Base-by-base conservation (phyloP, 495 filamentous ascomycete genomes). In the Pseudoneurospora amorphoporcata region DNA sequence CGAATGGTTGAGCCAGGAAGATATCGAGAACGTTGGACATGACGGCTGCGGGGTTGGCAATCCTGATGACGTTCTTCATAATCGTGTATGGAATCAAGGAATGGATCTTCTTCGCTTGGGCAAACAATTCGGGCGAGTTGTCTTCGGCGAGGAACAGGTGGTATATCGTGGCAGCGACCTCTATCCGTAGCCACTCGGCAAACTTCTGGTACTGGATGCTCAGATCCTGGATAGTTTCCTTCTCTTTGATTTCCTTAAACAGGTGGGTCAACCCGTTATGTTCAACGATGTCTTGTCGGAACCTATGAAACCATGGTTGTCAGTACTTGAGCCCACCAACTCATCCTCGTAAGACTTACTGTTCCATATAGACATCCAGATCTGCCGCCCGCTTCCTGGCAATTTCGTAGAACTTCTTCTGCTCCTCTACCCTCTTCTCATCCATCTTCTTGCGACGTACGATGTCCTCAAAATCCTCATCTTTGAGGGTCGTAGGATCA, bases 91-190 rank as follows among this genome's bases (percentile, higher is more conserved):
- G 95, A 40, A 98, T 90, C 68, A 98, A 86, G 0, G 93, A 95
- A 77, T 99, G 95, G 42, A 98, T 97, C 72, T 90, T 87, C 82
- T 95, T 98, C 3, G 90, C 90, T 78, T 98, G 96, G 4, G 94
- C 94, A 81, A 98, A 97, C 41, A 99, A 79, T 75, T 99, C 95
- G 8, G 94, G 92, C 3, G 94, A 97, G 80, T 99, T 99, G 78
- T 99, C 95, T 80, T 99, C 95, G 42, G 95, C 95, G 47, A 99
- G 87, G 86, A 99, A 99, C 39, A 99, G 84, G 80, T 99, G 95
- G 79, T 99, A 99, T 42, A 99, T 88, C 16, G 95, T 98, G 32
- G 95, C 95, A 8, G 95, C 95, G 53, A 99, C 91, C 81, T 99
- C 95, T 77, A 99, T 99, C 38, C 96, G 90, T 68, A 98, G 84